Percentiles rank a stretch among this genome's conserved stretches.
Conservation (phyloP, 305 asterid genomes). For the Fraxinus greggii region DNA sequence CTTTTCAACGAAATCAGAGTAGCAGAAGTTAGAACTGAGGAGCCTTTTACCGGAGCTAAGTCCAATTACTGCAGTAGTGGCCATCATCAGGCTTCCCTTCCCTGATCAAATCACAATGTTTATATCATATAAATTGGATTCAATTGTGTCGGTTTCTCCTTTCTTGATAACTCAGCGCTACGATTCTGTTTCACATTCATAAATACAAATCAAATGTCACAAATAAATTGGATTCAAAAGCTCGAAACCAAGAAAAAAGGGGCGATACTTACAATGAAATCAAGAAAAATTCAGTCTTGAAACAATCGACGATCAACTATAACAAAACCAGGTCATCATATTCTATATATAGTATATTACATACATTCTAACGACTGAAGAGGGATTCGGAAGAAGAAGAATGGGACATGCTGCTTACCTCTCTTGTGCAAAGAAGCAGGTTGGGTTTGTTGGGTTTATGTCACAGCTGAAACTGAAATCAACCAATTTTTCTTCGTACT, state of each 20-base stretch:
- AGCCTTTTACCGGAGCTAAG: conserved; percentile 77
- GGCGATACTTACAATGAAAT: conserved; percentile 1
- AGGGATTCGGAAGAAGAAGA: neutral
- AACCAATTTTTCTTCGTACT: neutral
- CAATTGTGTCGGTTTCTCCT: neutral
- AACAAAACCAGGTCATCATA: neutral
- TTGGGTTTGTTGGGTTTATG: conserved; percentile 6
- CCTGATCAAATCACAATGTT: neutral
- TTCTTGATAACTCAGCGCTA: neutral
- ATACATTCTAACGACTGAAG: neutral
- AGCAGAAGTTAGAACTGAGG: conserved; percentile 48
- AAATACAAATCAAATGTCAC: neutral
- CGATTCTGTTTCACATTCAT: conserved; percentile 1
- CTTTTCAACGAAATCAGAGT: conserved; percentile 63
- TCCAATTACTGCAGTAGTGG: conserved; percentile 76
- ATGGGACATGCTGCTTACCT: conserved; percentile 2
- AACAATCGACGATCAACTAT: neutral
- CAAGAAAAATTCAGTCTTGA: neutral
- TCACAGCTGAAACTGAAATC: conserved; percentile 14
- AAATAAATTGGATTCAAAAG: neutral
- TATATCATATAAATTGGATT: neutral
- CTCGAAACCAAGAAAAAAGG: neutral
- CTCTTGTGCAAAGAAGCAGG: neutral
- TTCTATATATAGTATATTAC: neutral
- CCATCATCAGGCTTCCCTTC: conserved; percentile 46